These are phyloP conservation scores for Dendrothele bispora DNA, from an alignment of 768 basidiomycete species.

Conservation along the genomic window DNA sequence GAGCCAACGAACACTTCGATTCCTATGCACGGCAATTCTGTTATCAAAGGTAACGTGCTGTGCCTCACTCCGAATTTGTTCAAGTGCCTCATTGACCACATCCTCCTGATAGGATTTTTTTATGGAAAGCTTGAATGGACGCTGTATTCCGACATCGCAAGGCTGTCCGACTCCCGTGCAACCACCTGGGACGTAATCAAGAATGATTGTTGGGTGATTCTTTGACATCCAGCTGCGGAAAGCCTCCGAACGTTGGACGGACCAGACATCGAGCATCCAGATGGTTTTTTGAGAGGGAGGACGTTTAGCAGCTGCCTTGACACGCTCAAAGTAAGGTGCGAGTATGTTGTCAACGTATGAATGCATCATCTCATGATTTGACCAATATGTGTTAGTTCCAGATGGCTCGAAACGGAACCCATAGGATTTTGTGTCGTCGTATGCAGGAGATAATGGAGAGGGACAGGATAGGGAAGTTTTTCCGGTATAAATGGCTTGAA, in stretches of 20 bases:
- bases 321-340: slow-evolving; percentile 16
- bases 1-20: neutral
- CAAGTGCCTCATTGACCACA: slow-evolving; percentile 17
- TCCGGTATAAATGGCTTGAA: slow-evolving; percentile 30
- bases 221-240: slow-evolving; percentile 25
- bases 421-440: slow-evolving; percentile 10
- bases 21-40: neutral
- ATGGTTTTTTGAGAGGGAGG: slow-evolving; percentile 14
- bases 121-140: slow-evolving; percentile 14
- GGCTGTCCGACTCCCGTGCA: slow-evolving; percentile 23
- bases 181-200: slow-evolving; percentile 22
- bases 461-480: slow-evolving; percentile 13
- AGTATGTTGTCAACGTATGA: slow-evolving; percentile 17
- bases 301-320: neutral
- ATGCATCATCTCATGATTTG: slow-evolving; percentile 19
- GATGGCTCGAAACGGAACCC: slow-evolving; percentile 19
- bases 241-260: slow-evolving; percentile 27
- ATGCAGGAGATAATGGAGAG: neutral
- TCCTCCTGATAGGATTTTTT: slow-evolving; percentile 8
- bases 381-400: too few relatives aligned
- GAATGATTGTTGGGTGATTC: slow-evolving; percentile 20
- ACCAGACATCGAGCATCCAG: slow-evolving; percentile 25
- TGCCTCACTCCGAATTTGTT: slow-evolving; percentile 8
- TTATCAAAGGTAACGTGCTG: neutral
- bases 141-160: slow-evolving; percentile 27